These are phyloP conservation scores for Kodamaea fungicola DNA, from an alignment of 1,139 yeast species.

Conservation along the genomic window DNA sequence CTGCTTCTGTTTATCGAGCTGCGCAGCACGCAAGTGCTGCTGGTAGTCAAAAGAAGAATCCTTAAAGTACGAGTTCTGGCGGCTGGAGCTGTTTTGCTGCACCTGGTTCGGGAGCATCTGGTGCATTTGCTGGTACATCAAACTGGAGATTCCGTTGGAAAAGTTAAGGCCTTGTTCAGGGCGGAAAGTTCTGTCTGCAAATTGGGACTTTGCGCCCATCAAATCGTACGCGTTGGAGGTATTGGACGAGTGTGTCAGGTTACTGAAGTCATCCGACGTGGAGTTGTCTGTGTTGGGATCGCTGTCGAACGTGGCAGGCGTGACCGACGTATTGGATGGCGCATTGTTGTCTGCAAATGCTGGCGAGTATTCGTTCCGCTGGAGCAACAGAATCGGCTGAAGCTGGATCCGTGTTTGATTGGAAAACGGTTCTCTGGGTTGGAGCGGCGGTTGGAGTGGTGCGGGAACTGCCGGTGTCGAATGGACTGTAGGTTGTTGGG, in stretches of 20 bases:
- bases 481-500: not conserved
- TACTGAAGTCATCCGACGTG: constrained; percentile 11
- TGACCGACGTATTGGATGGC: not conserved
- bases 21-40: constrained; percentile 23
- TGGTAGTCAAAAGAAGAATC: constrained; percentile 20
- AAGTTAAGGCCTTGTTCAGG: constrained; percentile 31
- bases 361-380: constrained; percentile 1
- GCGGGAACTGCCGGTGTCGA: too few relatives aligned
- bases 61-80: constrained; percentile 3
- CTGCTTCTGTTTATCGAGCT: constrained; percentile 25
- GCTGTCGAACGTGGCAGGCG: constrained; percentile 5
- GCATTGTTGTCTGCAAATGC: constrained; percentile 1
- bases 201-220: constrained; percentile 15
- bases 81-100: constrained; percentile 10
- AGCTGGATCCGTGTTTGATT: constrained; percentile 2
- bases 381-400: constrained; percentile 6
- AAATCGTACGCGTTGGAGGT: constrained; percentile 17
- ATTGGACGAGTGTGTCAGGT: constrained; percentile 14
- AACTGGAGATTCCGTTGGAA: constrained; percentile 14
- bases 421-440: not conserved
- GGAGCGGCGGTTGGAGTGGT: too few relatives aligned
- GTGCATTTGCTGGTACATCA: constrained; percentile 11
- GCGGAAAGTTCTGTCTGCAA: constrained; percentile 18
- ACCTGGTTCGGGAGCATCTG: constrained; percentile 10
- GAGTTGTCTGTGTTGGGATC: constrained; percentile 11